These are phyloP conservation scores for Aspergillus tamarii DNA, from an alignment of 2,329 filamentous ascomycete genomes.

Conservation along the genomic window DNA sequence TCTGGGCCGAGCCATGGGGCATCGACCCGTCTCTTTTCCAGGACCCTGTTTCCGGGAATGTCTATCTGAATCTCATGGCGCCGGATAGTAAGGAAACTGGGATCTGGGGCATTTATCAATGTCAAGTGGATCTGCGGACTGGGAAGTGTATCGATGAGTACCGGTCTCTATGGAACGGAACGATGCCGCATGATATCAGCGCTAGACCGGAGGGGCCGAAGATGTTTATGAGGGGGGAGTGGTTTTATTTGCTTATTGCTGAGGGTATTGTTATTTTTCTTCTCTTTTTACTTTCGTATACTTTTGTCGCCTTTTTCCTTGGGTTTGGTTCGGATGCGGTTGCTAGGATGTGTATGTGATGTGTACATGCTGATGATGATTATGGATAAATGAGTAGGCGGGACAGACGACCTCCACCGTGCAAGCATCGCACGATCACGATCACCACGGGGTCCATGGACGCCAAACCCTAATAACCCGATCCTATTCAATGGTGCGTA, in stretches of 20 bases:
- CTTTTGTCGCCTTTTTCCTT: no score
- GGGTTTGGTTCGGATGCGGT: not conserved
- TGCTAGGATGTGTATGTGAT: not conserved
- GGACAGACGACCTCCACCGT: conserved; percentile 5
- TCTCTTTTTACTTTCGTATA: not conserved
- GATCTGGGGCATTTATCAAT: conserved; percentile 10
- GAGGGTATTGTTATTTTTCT: not conserved
- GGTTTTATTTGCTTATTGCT: conserved; percentile 9
- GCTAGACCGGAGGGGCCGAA: conserved; percentile 8
- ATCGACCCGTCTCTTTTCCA: conserved; percentile 10
- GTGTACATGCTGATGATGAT: not conserved
- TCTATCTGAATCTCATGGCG: conserved; percentile 12
- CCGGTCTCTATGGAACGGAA: conserved; percentile 11
- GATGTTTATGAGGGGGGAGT: not conserved
- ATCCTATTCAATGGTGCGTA: conserved; percentile 11
- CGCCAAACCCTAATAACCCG: not conserved
- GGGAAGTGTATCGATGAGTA: conserved; percentile 7
- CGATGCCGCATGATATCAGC: not conserved
- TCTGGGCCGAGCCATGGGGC: conserved; percentile 12
- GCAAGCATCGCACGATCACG: conserved; percentile 8
- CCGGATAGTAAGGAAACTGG: not conserved
- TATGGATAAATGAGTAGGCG: not conserved
- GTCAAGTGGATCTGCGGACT: not conserved
- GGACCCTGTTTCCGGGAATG: conserved; percentile 8
- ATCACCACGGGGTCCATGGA: conserved; percentile 2